Evolutionary conservation across 176 grass and related monocot genomes (phyloP).

Genomic region (Paspalum notatum): DNA sequence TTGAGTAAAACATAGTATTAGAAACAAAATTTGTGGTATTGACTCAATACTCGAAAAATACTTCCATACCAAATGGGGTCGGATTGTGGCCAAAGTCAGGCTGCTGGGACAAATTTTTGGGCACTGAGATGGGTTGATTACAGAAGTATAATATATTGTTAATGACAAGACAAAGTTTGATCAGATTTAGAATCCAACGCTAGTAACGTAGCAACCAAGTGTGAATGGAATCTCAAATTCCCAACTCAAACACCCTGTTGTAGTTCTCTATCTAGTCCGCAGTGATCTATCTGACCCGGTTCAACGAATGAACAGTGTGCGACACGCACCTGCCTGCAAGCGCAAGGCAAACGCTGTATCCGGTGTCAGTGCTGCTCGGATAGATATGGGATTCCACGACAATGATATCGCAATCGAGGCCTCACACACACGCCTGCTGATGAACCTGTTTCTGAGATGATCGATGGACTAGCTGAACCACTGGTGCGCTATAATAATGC

Average conservation of each 20-base stretch:
- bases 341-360: conserved; percentile 23
- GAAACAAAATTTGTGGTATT: too few relatives aligned
- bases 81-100: too few relatives aligned
- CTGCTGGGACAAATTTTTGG: not conserved
- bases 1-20: too few relatives aligned
- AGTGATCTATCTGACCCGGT: too few relatives aligned
- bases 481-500: conserved; percentile 5
- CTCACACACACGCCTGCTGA: not conserved
- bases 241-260: not conserved
- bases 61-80: too few relatives aligned
- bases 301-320: not conserved
- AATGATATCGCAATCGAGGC: conserved; percentile 46
- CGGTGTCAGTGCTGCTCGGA: not conserved
- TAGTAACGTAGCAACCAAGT: not conserved
- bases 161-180: not conserved
- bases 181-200: not conserved
- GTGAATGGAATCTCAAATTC: not conserved
- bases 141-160: not conserved
- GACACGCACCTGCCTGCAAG: not conserved
- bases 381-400: conserved; percentile 42
- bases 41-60: too few relatives aligned
- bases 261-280: too few relatives aligned
- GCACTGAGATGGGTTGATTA: not conserved
- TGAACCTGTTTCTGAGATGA: conserved; percentile 23
- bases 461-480: not conserved